These are phyloP conservation scores for Paramecium biaurelia DNA, from an alignment of 73 alveolate species.

Conservation along the genomic window DNA sequence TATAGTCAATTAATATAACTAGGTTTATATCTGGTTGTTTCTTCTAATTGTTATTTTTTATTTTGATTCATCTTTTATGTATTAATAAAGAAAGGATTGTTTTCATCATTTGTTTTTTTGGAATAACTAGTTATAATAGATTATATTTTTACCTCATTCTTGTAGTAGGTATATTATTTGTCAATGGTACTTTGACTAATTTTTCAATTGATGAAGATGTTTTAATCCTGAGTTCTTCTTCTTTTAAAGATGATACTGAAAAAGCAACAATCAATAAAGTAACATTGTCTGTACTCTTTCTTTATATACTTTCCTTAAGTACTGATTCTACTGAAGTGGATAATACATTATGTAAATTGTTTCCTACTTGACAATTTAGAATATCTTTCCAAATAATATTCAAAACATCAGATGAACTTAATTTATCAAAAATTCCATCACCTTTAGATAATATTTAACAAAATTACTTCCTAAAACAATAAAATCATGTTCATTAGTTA, in stretches of 20 bases:
- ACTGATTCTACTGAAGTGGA: constrained; percentile 93
- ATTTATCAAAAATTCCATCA: constrained; percentile 48
- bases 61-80: not conserved
- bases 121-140: not conserved
- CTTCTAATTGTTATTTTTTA: not conserved
- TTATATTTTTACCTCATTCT: not conserved
- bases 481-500: constrained; percentile 77
- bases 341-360: constrained; percentile 79
- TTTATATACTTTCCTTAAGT: constrained; percentile 81
- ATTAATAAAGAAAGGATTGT: not conserved
- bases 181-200: not conserved
- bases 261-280: constrained; percentile 92
- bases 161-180: not conserved
- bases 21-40: constrained; percentile 4
- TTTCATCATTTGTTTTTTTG: constrained; percentile 22
- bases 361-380: not conserved
- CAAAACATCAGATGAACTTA: constrained; percentile 11
- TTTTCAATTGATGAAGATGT: not conserved
- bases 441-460: not conserved
- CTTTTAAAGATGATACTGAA: not conserved
- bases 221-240: not conserved
- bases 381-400: constrained; percentile 11
- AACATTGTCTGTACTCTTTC: constrained; percentile 94
- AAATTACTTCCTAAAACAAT: constrained; percentile 69
- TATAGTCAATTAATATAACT: not conserved